Base-by-base conservation (phyloP, 305 asterid species). In the Andrographis paniculata region DNA sequence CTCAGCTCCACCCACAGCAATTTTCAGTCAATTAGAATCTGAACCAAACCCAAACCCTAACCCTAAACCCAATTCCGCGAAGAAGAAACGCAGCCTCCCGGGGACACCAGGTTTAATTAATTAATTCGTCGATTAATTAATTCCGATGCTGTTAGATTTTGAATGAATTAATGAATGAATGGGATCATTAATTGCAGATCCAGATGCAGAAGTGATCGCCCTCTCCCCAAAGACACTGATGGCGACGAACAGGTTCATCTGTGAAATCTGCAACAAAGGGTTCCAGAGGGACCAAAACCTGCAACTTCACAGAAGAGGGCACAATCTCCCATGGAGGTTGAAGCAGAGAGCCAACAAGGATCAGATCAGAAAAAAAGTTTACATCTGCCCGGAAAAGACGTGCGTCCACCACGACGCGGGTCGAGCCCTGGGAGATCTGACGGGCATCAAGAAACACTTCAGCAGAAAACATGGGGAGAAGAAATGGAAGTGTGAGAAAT, bases 401-500 rank as follows among this genome's bases (percentile, higher is more conserved):
- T 87, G 96, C 46, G 93, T 87, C 8, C 96, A 87, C 63, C 91
- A 87, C 63, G 93, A 87, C 48, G 66, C 96, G 3, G 69, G 74
- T 14, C 71, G 96, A 21, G 93, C 96, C 27, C 81, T 87, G 0
- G 96, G 96, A 0, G 96, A 87, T 22, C 76, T 87, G 4, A 87
- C 96, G 1, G 96, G 96, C 1, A 72, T 87, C 44, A 87, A 87
- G 73, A 87, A 87, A 24, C 96, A 87, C 16, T 87, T 72, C 52
- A 80, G 95, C 63, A 64, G 96, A n/a, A 87, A 87, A 40, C 96
- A 87, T 42, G 95, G 96, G 0, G 96, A 87, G 61, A 83, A 87
- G 79, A 87, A 87, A 45, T 83, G 93, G 96, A 87, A 87, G 53
- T 87, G 96, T 41, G 96, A n/a, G n/a, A n/a, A n/a, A n/a, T n/a